Conservation (phyloP, 129 eudicot genomes). For the Flaveria sonorensis region DNA sequence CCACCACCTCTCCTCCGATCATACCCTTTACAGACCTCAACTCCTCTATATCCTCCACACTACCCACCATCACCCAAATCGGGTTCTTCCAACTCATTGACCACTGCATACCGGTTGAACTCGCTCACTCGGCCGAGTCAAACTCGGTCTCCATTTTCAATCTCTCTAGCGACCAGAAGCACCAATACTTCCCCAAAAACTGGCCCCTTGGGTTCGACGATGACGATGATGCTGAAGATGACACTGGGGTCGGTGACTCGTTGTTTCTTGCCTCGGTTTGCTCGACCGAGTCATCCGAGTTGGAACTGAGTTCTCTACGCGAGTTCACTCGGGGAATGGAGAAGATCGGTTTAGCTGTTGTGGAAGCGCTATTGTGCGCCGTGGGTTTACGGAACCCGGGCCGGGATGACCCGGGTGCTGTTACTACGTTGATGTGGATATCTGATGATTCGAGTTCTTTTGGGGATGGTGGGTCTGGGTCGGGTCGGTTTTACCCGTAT, state of each 20-base stretch:
- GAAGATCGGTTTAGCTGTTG: conserved; percentile 55
- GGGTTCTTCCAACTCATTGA: conserved; percentile 70
- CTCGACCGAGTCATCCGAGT: conserved; percentile 37
- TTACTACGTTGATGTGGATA: conserved; percentile 66
- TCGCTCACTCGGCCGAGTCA: conserved; percentile 64
- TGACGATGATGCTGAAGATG: conserved; percentile 40
- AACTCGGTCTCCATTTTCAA: conserved; percentile 53
- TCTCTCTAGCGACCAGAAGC: conserved; percentile 48
- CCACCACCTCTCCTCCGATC: conserved; percentile 28
- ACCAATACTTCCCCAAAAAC: conserved; percentile 44
- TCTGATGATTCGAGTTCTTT: conserved; percentile 20
- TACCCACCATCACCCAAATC: conserved; percentile 48
- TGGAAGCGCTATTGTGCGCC: conserved; percentile 54
- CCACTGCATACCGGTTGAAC: conserved; percentile 53
- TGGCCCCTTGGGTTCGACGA: conserved; percentile 75
- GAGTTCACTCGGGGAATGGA: conserved; percentile 69
- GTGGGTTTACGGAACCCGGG: conserved; percentile 57
- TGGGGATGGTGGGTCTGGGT: conserved; percentile 21
- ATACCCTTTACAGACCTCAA: conserved; percentile 34
- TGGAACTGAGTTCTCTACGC: conserved; percentile 40
- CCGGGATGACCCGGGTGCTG: conserved; percentile 37
- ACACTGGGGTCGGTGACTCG: conserved; percentile 34
- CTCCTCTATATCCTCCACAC: conserved; percentile 31
- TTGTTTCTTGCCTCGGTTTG: conserved; percentile 58
- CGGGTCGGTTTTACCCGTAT: conserved; percentile 72